phyloP scores from a whole-genome alignment of 2,329 filamentous ascomycete genomes.

The Dactylellina haptotyla region DNA sequence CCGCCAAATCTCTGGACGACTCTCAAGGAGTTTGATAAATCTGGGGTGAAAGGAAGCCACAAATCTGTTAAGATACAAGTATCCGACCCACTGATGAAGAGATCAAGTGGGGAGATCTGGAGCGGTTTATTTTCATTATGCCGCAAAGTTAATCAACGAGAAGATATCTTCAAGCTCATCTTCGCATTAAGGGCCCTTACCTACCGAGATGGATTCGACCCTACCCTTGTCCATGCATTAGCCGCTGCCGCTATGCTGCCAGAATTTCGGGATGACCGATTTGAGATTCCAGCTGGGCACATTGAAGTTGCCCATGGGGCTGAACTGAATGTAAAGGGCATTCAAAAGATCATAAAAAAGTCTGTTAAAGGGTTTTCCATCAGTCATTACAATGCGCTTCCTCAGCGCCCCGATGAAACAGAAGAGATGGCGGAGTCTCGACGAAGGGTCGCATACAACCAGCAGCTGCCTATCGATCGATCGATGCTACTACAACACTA shows the following conservation, averaged over 20 bases:
- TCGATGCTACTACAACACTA: conserved; percentile 2
- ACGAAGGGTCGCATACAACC: conserved; percentile 5
- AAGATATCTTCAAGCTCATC: conserved; percentile 23
- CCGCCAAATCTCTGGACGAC: conserved; percentile 30
- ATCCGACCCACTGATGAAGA: conserved; percentile 21
- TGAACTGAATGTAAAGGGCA: not conserved
- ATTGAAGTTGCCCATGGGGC: conserved; percentile 13
- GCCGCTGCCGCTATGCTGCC: conserved; percentile 28
- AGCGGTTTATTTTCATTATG: conserved; percentile 30
- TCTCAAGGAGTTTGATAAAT: conserved; percentile 1
- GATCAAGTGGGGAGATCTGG: conserved; percentile 43
- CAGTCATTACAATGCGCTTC: not conserved
- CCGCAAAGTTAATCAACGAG: not conserved
- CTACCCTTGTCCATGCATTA: conserved; percentile 25
- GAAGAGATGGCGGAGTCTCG: not conserved
- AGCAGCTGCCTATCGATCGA: conserved; percentile 1
- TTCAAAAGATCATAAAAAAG: conserved; percentile 9
- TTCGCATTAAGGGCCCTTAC: conserved; percentile 20
- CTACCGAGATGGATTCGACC: conserved; percentile 30
- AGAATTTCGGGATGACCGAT: not conserved
- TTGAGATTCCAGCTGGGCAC: conserved; percentile 18
- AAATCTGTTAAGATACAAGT: conserved; percentile 21
- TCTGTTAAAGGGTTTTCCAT: not conserved
- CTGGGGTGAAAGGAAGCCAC: conserved; percentile 29
- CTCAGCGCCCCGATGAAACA: not conserved